Percentiles rank a stretch among this genome's conserved stretches.
Conservation (phyloP, 2,329 filamentous ascomycete species). For the Coleophoma eucalyptorum region DNA sequence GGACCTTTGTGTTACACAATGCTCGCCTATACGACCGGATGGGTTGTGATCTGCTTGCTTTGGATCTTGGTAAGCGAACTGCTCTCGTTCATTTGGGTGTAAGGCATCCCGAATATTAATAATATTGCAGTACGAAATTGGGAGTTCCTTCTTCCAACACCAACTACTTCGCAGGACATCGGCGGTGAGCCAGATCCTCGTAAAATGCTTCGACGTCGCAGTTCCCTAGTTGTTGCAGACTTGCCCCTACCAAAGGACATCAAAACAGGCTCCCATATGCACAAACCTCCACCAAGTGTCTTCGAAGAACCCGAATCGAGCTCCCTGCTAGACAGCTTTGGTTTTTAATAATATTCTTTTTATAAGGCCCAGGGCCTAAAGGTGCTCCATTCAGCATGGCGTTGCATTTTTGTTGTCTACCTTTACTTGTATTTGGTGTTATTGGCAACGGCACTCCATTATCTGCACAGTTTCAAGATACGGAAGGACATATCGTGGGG, state of each 20-base stretch:
- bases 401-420: background rate
- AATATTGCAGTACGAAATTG: constrained; percentile 62
- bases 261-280: constrained; percentile 37
- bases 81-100: constrained; percentile 21
- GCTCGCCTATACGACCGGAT: constrained; percentile 82
- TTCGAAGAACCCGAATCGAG: constrained; percentile 92
- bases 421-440: too few relatives aligned
- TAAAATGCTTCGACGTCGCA: constrained; percentile 65
- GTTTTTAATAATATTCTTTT: constrained; percentile 55
- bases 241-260: constrained; percentile 44
- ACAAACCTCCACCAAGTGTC: constrained; percentile 64
- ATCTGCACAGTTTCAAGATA: too few relatives aligned
- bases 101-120: constrained; percentile 10
- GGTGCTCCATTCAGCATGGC: background rate
- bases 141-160: constrained; percentile 64
- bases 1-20: constrained; percentile 85
- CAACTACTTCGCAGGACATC: constrained; percentile 38
- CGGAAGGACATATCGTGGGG: too few relatives aligned
- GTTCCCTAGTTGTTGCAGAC: constrained; percentile 78
- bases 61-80: constrained; percentile 64
- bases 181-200: constrained; percentile 31
- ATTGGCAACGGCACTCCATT: too few relatives aligned
- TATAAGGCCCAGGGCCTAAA: background rate
- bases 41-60: constrained; percentile 87
- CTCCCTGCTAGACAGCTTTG: constrained; percentile 88